Conservation (phyloP, 2,329 filamentous ascomycete species). For the Ophiosphaerella herpotricha region DNA sequence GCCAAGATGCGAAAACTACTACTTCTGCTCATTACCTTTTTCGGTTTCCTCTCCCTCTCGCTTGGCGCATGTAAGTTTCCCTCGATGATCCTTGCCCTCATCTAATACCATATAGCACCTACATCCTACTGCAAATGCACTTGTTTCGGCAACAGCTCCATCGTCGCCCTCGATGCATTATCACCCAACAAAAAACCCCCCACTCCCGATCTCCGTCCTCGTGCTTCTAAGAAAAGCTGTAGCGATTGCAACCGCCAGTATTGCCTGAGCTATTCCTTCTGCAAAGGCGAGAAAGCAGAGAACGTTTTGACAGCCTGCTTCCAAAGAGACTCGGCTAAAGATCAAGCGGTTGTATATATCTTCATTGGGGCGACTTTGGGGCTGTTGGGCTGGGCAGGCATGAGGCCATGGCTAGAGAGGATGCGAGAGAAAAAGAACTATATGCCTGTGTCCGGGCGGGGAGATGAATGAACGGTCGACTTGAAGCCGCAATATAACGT, state of each 20-base stretch:
- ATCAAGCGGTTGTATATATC: conserved; percentile 67
- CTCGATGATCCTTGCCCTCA: not conserved
- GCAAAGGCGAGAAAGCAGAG: conserved; percentile 64
- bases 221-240: conserved; percentile 56
- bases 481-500: not conserved
- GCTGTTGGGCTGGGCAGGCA: conserved; percentile 63
- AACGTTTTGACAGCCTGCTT: conserved; percentile 70
- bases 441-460: conserved; percentile 53
- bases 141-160: conserved; percentile 69
- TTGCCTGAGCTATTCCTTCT: conserved; percentile 66
- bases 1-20: conserved; percentile 32
- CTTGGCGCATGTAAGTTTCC: conserved; percentile 50
- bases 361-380: conserved; percentile 68
- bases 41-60: conserved; percentile 44
- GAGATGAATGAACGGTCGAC: conserved; percentile 24
- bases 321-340: conserved; percentile 70
- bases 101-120: conserved; percentile 46
- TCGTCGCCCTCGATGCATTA: conserved; percentile 64
- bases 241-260: conserved; percentile 71
- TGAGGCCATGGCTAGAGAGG: conserved; percentile 63
- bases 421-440: conserved; percentile 56
- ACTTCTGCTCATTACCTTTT: conserved; percentile 31
- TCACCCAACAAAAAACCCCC: conserved; percentile 29
- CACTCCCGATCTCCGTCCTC: conserved; percentile 25
- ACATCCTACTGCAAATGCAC: conserved; percentile 75